Conservation (phyloP, 441 rosid species). For the Erodium trifolium region DNA sequence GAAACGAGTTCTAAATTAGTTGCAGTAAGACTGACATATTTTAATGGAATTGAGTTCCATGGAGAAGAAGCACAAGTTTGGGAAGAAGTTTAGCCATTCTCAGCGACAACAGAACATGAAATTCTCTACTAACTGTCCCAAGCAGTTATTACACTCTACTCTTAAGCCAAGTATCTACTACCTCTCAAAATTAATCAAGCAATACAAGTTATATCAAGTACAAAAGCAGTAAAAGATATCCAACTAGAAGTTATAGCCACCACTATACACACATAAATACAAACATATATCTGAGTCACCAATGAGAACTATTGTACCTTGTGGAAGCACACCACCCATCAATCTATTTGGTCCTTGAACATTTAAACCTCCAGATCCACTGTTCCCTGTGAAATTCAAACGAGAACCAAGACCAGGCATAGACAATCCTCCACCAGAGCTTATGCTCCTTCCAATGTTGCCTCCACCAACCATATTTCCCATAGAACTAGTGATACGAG, state of each 20-base stretch:
- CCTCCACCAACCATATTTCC: slow-evolving; percentile 94
- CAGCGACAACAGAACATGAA: not conserved
- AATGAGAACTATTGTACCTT: slow-evolving; percentile 43
- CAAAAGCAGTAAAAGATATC: not conserved
- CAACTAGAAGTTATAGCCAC: not conserved
- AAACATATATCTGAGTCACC: not conserved
- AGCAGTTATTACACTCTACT: not conserved
- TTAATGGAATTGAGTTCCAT: not conserved
- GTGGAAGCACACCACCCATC: slow-evolving; percentile 78
- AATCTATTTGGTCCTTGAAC: slow-evolving; percentile 85
- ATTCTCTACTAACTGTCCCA: not conserved
- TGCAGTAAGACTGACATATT: not conserved
- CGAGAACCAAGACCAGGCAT: slow-evolving; percentile 80
- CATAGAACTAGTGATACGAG: slow-evolving; percentile 75
- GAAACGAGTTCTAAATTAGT: not conserved
- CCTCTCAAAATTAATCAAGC: not conserved
- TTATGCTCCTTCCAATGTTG: slow-evolving; percentile 68
- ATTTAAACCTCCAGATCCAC: slow-evolving; percentile 71
- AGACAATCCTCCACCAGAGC: slow-evolving; percentile 75
- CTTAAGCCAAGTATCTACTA: not conserved
- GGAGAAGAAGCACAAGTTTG: slow-evolving; percentile 3
- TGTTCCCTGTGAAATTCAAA: slow-evolving; percentile 55
- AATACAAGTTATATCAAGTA: slow-evolving; percentile 3
- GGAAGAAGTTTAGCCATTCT: not conserved
- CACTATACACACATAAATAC: not conserved